Conservation (phyloP, 129 eudicot genomes). For the Artemisia tridentata region DNA sequence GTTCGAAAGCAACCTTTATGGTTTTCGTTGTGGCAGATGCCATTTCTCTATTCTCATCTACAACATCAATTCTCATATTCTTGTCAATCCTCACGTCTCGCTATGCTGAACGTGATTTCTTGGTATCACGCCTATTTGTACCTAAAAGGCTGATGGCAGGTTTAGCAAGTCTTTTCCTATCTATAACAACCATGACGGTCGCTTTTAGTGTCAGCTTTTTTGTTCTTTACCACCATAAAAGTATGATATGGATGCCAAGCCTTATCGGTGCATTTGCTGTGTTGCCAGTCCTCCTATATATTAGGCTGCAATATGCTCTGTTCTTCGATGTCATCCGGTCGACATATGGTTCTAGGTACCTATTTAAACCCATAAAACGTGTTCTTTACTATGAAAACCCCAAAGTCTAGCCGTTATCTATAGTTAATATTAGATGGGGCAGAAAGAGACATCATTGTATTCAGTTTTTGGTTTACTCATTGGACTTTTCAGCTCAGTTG, state of each 20-base stretch:
- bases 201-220: constrained; percentile 29
- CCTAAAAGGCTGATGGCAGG: constrained; percentile 18
- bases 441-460: no score
- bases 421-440: no score
- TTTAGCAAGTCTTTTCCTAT: constrained; percentile 16
- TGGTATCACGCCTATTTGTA: constrained; percentile 12
- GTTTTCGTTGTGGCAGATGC: constrained; percentile 34
- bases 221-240: constrained; percentile 25
- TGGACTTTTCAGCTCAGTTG: no score
- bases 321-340: background rate
- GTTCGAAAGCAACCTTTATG: constrained; percentile 5
- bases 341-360: background rate
- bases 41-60: constrained; percentile 18
- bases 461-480: no score
- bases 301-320: constrained; percentile 21
- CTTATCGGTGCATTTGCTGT: constrained; percentile 25
- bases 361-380: no score
- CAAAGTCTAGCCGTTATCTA: no score
- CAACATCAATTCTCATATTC: constrained; percentile 17
- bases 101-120: constrained; percentile 33
- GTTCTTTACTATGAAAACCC: no score
- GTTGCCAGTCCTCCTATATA: constrained; percentile 15
- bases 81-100: constrained; percentile 25
- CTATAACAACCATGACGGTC: constrained; percentile 16
- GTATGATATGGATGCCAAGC: constrained; percentile 23